Evolutionary conservation across 352 stramenopile species (phyloP).

Genomic region (Albugo laibachii): DNA sequence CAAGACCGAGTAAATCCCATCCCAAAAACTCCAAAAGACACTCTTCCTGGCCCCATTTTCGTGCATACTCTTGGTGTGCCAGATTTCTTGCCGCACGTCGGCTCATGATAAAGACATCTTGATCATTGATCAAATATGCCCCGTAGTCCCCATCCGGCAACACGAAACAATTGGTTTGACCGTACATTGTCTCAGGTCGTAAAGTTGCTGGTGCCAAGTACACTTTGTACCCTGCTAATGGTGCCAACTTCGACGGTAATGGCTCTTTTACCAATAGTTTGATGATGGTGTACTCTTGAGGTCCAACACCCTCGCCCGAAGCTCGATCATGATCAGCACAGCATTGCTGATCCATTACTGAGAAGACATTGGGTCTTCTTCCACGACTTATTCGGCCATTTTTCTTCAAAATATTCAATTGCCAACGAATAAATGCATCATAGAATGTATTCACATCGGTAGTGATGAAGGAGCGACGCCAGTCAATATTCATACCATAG

Average conservation of each 20-base stretch:
- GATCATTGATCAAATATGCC: slow-evolving; percentile 89
- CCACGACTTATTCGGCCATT: slow-evolving; percentile 79
- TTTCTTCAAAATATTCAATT: slow-evolving; percentile 94
- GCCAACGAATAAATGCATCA: slow-evolving; percentile 98
- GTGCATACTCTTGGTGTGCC: slow-evolving; percentile 87
- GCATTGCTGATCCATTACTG: slow-evolving; percentile 94
- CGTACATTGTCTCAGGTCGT: slow-evolving; percentile 99
- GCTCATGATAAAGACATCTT: slow-evolving; percentile 93
- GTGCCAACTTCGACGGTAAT: slow-evolving; percentile 50
- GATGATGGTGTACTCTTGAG: slow-evolving; percentile 98
- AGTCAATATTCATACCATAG: slow-evolving; percentile 96
- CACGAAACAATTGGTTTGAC: slow-evolving; percentile 99
- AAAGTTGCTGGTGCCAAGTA: slow-evolving; percentile 97
- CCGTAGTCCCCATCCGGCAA: slow-evolving; percentile 97
- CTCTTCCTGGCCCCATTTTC: slow-evolving; percentile 76
- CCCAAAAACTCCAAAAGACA: slow-evolving; percentile 85
- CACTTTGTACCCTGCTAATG: slow-evolving; percentile 79
- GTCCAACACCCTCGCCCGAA: slow-evolving; percentile 94
- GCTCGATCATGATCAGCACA: slow-evolving; percentile 98
- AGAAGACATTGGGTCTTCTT: slow-evolving; percentile 98
- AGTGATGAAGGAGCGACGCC: slow-evolving; percentile 98
- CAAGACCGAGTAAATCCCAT: slow-evolving; percentile 92
- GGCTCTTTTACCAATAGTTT: slow-evolving; percentile 88
- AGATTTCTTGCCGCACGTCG: slow-evolving; percentile 86
- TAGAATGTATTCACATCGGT: slow-evolving; percentile 99